Conservation (phyloP, 2,329 filamentous ascomycete species). For the Aureobasidium melanogenum region DNA sequence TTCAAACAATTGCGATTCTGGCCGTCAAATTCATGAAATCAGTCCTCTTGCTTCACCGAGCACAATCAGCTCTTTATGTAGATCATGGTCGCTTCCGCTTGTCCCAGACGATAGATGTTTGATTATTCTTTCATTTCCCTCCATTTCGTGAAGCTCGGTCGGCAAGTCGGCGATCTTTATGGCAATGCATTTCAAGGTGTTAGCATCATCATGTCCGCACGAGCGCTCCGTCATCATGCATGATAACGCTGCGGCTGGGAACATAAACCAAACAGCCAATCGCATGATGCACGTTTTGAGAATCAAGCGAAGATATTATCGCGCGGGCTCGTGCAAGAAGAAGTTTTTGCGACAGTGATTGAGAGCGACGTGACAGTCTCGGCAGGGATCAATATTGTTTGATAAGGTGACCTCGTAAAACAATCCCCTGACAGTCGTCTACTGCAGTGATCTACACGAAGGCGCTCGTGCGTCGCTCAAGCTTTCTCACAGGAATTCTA, state of each 20-base stretch:
- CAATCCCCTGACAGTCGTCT: not conserved
- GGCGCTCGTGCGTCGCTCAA: constrained; percentile 4
- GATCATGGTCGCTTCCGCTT: not conserved
- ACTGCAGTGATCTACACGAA: not conserved
- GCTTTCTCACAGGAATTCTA: not conserved
- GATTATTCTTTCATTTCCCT: not conserved
- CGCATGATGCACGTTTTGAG: not conserved
- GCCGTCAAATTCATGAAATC: not conserved
- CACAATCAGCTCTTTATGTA: not conserved
- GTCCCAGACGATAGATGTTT: not conserved
- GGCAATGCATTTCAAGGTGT: not conserved
- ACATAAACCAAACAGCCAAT: not conserved
- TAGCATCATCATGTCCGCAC: constrained; percentile 5
- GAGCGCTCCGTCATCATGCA: constrained; percentile 1
- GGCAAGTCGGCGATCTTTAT: not conserved
- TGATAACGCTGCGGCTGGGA: not conserved
- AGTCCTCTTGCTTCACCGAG: not conserved
- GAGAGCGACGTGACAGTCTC: not conserved
- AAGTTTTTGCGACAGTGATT: not conserved
- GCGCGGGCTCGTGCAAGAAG: not conserved
- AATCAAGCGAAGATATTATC: not conserved
- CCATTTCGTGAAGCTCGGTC: not conserved
- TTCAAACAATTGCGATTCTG: not conserved
- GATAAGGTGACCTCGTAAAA: not conserved
- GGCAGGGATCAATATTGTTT: not conserved